Evolutionary conservation across 2,329 filamentous ascomycete genomes (phyloP).

Genomic region (Phyllosticta paracitricarpa): DNA sequence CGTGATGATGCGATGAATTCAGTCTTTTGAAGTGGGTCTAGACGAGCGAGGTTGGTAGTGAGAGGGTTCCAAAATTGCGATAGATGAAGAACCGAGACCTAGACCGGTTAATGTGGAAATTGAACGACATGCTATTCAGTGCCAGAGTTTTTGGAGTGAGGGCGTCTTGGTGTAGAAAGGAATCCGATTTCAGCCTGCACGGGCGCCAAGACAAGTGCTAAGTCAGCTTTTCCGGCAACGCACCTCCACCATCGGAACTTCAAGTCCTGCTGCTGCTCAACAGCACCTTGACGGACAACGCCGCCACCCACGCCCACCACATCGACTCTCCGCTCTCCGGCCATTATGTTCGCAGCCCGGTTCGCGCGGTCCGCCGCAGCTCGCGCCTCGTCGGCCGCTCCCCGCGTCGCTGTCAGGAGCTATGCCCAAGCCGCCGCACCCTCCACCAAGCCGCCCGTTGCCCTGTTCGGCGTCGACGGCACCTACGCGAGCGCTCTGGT

Average conservation of each 20-base stretch:
- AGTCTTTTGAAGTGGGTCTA: neutral
- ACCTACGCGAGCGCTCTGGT: conserved; percentile 98
- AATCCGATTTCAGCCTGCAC: neutral
- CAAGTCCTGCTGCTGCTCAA: neutral
- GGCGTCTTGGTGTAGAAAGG: neutral
- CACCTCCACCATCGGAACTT: conserved; percentile 5
- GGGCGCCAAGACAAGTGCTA: conserved; percentile 7
- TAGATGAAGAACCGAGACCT: neutral
- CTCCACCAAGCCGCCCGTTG: conserved; percentile 72
- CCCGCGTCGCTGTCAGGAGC: conserved; percentile 55
- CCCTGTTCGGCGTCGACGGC: conserved; percentile 91
- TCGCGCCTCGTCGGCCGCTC: conserved; percentile 48
- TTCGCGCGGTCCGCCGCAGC: conserved; percentile 46
- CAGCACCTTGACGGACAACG: neutral
- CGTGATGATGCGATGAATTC: neutral
- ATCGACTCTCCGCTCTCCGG: conserved; percentile 12
- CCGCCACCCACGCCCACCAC: conserved; percentile 7
- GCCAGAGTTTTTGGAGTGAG: neutral
- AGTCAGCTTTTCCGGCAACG: conserved; percentile 10
- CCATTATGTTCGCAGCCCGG: conserved; percentile 46
- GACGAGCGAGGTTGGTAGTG: neutral
- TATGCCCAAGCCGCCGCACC: conserved; percentile 57
- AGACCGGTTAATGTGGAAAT: no score
- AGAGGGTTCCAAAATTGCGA: neutral
- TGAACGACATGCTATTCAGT: no score